phyloP scores from a whole-genome alignment of 768 basidiomycete species.

The Pulveroboletus sp. region DNA sequence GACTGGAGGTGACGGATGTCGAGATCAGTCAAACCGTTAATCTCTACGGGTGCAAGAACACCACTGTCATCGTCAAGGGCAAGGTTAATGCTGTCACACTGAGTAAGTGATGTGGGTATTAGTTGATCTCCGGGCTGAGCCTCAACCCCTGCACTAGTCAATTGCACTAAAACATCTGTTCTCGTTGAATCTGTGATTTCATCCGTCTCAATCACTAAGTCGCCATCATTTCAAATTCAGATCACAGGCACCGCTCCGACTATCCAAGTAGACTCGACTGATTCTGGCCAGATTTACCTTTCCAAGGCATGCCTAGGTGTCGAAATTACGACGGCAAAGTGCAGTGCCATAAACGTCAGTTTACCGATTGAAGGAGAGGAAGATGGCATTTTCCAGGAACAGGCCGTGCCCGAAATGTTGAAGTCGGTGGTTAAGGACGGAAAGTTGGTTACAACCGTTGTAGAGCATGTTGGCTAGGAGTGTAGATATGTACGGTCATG shows the following conservation, averaged over 20 bases:
- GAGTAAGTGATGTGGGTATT: conserved; percentile 41
- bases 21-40: conserved; percentile 84
- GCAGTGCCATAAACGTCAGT: conserved; percentile 88
- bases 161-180: conserved; percentile 83
- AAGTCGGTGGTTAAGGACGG: conserved; percentile 79
- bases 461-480: conserved; percentile 74
- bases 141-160: conserved; percentile 49
- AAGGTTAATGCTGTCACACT: conserved; percentile 94
- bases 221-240: conserved; percentile 91
- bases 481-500: not conserved
- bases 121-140: conserved; percentile 1
- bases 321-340: conserved; percentile 94
- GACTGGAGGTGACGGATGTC: conserved; percentile 69
- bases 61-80: conserved; percentile 80
- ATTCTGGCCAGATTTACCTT: conserved; percentile 93
- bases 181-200: conserved; percentile 94
- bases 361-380: conserved; percentile 85
- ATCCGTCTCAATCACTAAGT: conserved; percentile 81
- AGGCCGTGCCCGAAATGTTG: conserved; percentile 93
- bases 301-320: conserved; percentile 75
- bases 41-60: conserved; percentile 87
- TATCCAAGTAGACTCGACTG: conserved; percentile 90
- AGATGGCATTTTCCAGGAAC: conserved; percentile 88
- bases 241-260: conserved; percentile 89
- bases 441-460: conserved; percentile 82